Evolutionary conservation across 1,284 basidiomycete genomes (phyloP), one percentile per base, ranked within the genome.

Genomic region (Irpex lacteus): DNA sequence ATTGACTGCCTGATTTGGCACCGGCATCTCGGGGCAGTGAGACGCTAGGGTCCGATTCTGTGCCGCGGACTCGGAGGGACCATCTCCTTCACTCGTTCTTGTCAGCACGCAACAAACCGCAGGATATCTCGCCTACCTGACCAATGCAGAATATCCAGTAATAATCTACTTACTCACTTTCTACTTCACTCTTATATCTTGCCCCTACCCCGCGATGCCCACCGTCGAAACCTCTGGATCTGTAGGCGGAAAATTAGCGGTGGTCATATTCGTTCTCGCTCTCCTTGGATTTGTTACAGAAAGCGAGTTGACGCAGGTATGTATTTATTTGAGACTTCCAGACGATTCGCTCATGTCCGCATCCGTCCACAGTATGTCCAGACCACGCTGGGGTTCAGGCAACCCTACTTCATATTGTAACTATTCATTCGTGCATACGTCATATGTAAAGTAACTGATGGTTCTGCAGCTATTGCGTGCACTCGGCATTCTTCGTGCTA

Each of bases 341-440:
- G 7, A 53, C 50, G 50, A 18, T 53, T 38, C 65, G 40, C 13
- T 56, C 21, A 32, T 32, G 26, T 38, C 32, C 32, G 15, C 6
- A 37, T 37, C 32, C 38, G 2, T 34, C 40, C 65, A 18, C 70
- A 92, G 89, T 90, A 92, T 77, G 85, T 94, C 11, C 91, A 94
- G 76, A 87, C 86, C 1, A 82, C 78, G 1, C 77, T 92, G 34
- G 82, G 79, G 34, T 95, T 88, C 77, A 80, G 84, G 59, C 89
- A 93, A 61, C 90, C 92, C 1, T 94, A 86, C 78, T 87, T 94
- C 68, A 77, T 93, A 67, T 91, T 94, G 90, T 92, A 70, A 68
- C 85, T 71, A 8, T 36, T 49, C 52, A 59, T 47, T 53, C 7
- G 18, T 8, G 49, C 55, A 32, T 19, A 26, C 50, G 44, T 26